A percentile compares a stretch with the other conserved stretches of the same genome.
These are phyloP conservation scores for Suhomyces bolitotheri DNA, from an alignment of 1,139 yeast species.

Conservation along the genomic window DNA sequence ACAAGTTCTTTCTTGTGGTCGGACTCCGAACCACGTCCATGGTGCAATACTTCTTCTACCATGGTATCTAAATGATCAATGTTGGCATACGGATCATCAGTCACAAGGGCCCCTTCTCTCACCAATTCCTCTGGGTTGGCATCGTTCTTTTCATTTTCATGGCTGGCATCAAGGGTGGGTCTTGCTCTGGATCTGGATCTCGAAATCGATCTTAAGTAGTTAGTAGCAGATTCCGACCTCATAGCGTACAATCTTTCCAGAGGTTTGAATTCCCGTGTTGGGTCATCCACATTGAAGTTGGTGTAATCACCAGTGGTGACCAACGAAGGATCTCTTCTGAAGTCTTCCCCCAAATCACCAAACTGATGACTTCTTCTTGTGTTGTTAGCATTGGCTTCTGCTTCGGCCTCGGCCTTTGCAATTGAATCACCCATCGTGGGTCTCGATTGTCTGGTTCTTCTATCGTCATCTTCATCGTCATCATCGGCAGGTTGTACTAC, in stretches of 20 bases:
- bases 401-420: slow-evolving; percentile 44
- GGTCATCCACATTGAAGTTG: slow-evolving; percentile 46
- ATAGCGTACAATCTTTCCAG: slow-evolving; percentile 28
- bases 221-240: slow-evolving; percentile 41
- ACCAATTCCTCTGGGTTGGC: slow-evolving; percentile 42
- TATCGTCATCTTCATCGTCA: slow-evolving; percentile 30
- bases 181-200: slow-evolving; percentile 65
- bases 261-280: slow-evolving; percentile 21
- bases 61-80: slow-evolving; percentile 43
- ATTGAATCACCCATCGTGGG: slow-evolving; percentile 55
- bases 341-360: slow-evolving; percentile 20
- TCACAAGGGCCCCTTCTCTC: slow-evolving; percentile 48
- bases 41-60: slow-evolving; percentile 41
- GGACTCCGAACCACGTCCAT: background rate
- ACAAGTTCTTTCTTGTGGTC: slow-evolving; percentile 1
- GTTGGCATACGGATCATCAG: slow-evolving; percentile 47
- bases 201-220: slow-evolving; percentile 60
- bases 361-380: slow-evolving; percentile 5
- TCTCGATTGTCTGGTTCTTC: slow-evolving; percentile 44
- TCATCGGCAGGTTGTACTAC: too few relatives aligned
- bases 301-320: slow-evolving; percentile 54
- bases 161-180: slow-evolving; percentile 24
- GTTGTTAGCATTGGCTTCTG: slow-evolving; percentile 16
- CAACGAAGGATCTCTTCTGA: slow-evolving; percentile 42
- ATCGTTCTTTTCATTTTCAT: slow-evolving; percentile 41